Evolutionary conservation across 2,329 filamentous ascomycete genomes (phyloP), one percentile per base, ranked within the genome.

Genomic region (Chaetomium sp.): DNA sequence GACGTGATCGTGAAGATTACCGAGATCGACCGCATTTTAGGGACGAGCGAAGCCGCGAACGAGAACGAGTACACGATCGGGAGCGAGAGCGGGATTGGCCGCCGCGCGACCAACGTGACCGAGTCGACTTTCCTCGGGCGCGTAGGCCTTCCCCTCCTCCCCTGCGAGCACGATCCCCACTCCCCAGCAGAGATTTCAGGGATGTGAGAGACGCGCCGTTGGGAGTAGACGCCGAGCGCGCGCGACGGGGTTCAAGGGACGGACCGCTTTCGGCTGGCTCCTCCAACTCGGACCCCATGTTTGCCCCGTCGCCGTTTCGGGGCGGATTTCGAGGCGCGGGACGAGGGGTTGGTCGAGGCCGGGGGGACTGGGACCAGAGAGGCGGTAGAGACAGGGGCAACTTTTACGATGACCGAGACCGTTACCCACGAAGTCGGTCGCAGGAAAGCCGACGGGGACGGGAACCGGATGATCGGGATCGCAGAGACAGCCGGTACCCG

Each of bases 211-310:
- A 87, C 70, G 75, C 78, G 1, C 87, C 87, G 0, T 80, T 87
- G 35, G 87, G 86, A 55, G 78, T 90, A 7, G 90, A 93, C 68
- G 82, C 87, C 8, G 87, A 88, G 64, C 83, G 90, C 64, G 85
- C 87, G 21, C 82, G 90, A 61, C 82, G 90, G 55, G 87, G 84
- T 19, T 92, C 90, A 9, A 83, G 90, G 71, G 90, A 93, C 71
- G 90, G 90, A 0, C 89, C 90, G 12, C 83, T 87, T 25, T 90
- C 89, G 1, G 89, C 88, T 21, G 88, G 88, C 4, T 91, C 90
- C 3, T 87, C 86, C 10, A 87, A 86, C 25, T 90, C 90, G 0
- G 90, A 93, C 67, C 83, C 85, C 13, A 81, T 84, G 1, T 88
- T 89, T 63, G 83, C 81, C 21, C 76, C 80, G 9, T 80, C 81